Percentiles rank a stretch among this genome's conserved stretches.
Conservation (phyloP, 345 rosid species). For the thale cress (Arabidopsis thaliana) region TAIR10.1 NC_003075.7:7918501-7919000, state of each 20-base stretch:
- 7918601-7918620: conserved; percentile 24
- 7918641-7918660: conserved; percentile 67
- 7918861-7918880: conserved; percentile 80
- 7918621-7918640: conserved; percentile 50
- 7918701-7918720: conserved; percentile 50
- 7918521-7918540: conserved; percentile 50
- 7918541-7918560: conserved; percentile 61
- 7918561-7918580: conserved; percentile 63
- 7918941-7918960: conserved; percentile 79
- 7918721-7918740: too few species aligned
- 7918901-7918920: conserved; percentile 50
- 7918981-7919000: conserved; percentile 53
- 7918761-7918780: not conserved
- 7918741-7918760: not conserved
- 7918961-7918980: conserved; percentile 62
- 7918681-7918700: conserved; percentile 66
- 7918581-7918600: conserved; percentile 44
- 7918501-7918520: not conserved
- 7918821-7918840: conserved; percentile 69
- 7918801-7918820: conserved; percentile 46
- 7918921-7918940: conserved; percentile 65
- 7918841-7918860: conserved; percentile 43
- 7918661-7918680: conserved; percentile 68
- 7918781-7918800: not conserved
- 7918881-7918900: conserved; percentile 73